phyloP scores from a whole-genome alignment of 208 protist genomes.

The Porcisia hertigi region DNA sequence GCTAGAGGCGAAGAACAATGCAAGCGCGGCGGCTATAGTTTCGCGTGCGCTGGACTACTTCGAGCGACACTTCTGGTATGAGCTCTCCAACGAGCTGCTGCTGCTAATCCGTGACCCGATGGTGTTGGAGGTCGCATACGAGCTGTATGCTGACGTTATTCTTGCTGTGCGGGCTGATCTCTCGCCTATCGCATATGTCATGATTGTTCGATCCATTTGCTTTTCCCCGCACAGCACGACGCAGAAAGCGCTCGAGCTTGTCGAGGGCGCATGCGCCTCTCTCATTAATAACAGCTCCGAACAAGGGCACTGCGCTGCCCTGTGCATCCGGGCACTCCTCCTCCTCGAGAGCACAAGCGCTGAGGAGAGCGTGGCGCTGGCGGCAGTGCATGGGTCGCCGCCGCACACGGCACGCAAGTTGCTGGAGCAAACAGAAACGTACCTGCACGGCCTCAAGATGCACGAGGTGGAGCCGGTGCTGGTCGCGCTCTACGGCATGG shows the following conservation, averaged over 20 bases:
- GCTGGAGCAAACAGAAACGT: conserved; percentile 72
- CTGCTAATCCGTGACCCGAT: conserved; percentile 61
- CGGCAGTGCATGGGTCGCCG: conserved; percentile 42
- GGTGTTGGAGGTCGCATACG: conserved; percentile 61
- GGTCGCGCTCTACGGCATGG: conserved; percentile 66
- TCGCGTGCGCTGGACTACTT: conserved; percentile 41
- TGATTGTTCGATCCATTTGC: conserved; percentile 75
- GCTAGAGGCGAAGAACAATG: conserved; percentile 37
- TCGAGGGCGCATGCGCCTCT: conserved; percentile 60
- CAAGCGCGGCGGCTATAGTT: conserved; percentile 45
- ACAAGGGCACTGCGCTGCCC: conserved; percentile 62
- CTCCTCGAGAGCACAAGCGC: conserved; percentile 57
- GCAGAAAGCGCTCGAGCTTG: conserved; percentile 63
- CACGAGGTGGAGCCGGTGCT: conserved; percentile 88
- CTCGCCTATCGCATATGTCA: conserved; percentile 84
- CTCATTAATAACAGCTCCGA: conserved; percentile 45
- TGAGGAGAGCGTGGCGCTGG: conserved; percentile 30
- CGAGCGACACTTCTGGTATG: conserved; percentile 66
- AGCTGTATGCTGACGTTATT: conserved; percentile 79
- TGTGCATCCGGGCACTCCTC: conserved; percentile 86
- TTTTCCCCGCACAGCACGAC: conserved; percentile 69
- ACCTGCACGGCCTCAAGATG: conserved; percentile 72
- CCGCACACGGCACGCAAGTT: conserved; percentile 71
- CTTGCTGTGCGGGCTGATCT: conserved; percentile 72
- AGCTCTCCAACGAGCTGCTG: conserved; percentile 72